A percentile compares a stretch with the other conserved stretches of the same genome.
Conservation (phyloP, 192 early-diverging fungal genomes). For the Chytriomyces sp. region DNA sequence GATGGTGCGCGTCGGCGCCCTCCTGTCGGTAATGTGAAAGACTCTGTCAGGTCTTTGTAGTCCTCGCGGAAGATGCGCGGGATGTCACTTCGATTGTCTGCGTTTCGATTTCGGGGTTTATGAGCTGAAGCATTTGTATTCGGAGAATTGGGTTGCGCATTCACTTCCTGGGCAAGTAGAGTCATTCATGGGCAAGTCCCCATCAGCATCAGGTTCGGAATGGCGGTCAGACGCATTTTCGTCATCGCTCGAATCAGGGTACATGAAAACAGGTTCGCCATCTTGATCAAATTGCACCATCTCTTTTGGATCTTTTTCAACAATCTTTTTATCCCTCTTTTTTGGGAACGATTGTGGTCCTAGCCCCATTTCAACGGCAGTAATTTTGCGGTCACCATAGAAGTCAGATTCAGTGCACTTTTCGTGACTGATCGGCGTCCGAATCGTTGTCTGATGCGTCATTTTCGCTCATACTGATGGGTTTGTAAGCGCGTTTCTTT, state of each 20-base stretch:
- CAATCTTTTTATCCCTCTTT: neutral
- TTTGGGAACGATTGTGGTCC: neutral
- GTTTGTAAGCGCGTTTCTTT: neutral
- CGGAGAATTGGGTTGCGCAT: neutral
- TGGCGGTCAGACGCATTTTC: neutral
- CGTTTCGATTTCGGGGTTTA: neutral
- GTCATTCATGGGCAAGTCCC: too few relatives aligned
- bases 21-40: constrained; percentile 11
- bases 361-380: constrained; percentile 8
- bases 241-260: constrained; percentile 31
- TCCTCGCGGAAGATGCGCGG: neutral
- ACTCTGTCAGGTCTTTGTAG: neutral
- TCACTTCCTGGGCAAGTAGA: neutral
- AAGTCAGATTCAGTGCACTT: constrained; percentile 8
- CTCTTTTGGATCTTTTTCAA: neutral
- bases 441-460: neutral
- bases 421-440: neutral
- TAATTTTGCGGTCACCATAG: neutral
- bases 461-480: constrained; percentile 8
- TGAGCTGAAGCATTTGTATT: neutral
- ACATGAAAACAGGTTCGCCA: constrained; percentile 24
- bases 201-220: neutral
- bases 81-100: neutral
- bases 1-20: constrained; percentile 15
- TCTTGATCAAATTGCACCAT: constrained; percentile 19